Evolutionary conservation across 331 rosid species (phyloP).

Genomic region (Rhamnella rubrinervis): DNA sequence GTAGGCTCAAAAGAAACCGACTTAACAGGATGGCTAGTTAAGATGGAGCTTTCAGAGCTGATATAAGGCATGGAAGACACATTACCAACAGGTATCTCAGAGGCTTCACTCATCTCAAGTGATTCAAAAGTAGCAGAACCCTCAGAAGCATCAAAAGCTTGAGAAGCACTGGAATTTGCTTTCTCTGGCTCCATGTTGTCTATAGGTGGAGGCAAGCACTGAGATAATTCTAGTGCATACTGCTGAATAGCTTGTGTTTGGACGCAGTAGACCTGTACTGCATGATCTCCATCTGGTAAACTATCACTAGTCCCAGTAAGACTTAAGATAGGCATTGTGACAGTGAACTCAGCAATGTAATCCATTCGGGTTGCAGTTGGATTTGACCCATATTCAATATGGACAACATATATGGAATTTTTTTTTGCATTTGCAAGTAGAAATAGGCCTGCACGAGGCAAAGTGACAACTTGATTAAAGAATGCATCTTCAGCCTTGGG

Average conservation of each 20-base stretch:
- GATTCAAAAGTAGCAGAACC: constrained; percentile 49
- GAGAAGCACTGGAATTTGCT: constrained; percentile 59
- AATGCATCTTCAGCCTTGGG: constrained; percentile 67
- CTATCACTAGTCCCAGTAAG: constrained; percentile 83
- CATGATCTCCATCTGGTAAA: constrained; percentile 68
- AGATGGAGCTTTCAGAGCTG: constrained; percentile 43
- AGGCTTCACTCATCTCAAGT: constrained; percentile 44
- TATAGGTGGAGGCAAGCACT: constrained; percentile 86
- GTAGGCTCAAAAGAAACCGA: constrained; percentile 30
- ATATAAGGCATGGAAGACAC: background rate
- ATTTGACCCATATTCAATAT: constrained; percentile 78
- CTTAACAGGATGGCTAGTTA: constrained; percentile 54
- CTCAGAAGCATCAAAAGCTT: constrained; percentile 53
- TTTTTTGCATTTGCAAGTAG: constrained; percentile 97
- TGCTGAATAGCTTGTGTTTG: constrained; percentile 99
- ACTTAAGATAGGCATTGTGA: constrained; percentile 95
- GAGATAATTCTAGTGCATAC: constrained; percentile 90
- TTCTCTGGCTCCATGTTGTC: constrained; percentile 67
- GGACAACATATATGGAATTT: constrained; percentile 97
- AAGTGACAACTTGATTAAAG: constrained; percentile 86
- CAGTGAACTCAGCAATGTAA: constrained; percentile 89
- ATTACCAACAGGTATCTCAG: constrained; percentile 34
- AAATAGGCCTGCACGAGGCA: constrained; percentile 86
- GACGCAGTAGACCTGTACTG: constrained; percentile 90
- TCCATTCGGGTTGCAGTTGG: constrained; percentile 87